These are phyloP conservation scores for Xylaria sp. DNA, from an alignment of 2,329 filamentous ascomycete genomes.

Conservation along the genomic window DNA sequence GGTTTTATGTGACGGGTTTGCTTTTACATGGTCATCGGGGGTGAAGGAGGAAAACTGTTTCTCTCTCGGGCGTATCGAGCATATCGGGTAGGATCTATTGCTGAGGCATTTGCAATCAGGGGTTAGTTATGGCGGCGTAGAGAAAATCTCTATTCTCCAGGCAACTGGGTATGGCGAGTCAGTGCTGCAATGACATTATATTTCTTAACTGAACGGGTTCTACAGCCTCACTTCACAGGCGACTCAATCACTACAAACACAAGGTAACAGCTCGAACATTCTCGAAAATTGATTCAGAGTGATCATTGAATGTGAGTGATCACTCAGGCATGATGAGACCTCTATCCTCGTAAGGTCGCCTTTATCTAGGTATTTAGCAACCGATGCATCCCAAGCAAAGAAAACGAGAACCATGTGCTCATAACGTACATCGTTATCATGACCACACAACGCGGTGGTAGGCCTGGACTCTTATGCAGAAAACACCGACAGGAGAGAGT, in stretches of 20 bases:
- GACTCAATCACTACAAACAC: neutral
- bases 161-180: too few species aligned
- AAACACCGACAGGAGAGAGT: neutral
- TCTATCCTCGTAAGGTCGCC: neutral
- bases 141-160: too few species aligned
- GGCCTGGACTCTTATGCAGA: neutral
- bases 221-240: too few species aligned
- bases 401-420: neutral
- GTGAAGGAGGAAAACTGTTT: too few species aligned
- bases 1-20: too few species aligned
- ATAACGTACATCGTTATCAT: conserved; percentile 7
- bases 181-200: too few species aligned
- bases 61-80: too few species aligned
- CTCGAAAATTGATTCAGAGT: neutral
- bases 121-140: neutral
- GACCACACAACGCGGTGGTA: neutral
- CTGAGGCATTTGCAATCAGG: neutral
- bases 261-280: neutral
- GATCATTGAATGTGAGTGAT: neutral
- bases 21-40: too few species aligned
- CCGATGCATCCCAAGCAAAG: neutral
- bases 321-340: neutral
- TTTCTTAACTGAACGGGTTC: too few species aligned
- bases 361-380: neutral
- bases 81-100: neutral